These are phyloP conservation scores for Singerocomus rubriflavus DNA, from an alignment of 1,284 basidiomycete genomes.

Conservation along the genomic window DNA sequence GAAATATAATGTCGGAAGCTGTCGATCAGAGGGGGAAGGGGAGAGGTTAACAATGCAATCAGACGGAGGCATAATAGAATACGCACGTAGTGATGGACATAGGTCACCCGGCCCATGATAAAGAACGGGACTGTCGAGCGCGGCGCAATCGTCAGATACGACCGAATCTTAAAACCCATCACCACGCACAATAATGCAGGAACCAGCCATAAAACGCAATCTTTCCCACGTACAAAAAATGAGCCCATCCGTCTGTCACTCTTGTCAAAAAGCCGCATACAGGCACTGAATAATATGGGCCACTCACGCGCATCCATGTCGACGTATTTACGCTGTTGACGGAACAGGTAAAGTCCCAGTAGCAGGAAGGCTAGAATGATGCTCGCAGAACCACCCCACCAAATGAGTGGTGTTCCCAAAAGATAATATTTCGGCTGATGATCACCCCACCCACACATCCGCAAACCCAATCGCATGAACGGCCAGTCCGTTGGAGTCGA, in stretches of 20 bases:
- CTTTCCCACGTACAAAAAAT: conserved; percentile 92
- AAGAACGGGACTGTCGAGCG: conserved; percentile 84
- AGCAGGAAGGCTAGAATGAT: conserved; percentile 57
- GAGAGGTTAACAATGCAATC: conserved; percentile 1
- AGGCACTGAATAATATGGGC: neutral
- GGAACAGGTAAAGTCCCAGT: conserved; percentile 71
- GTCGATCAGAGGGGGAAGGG: no score
- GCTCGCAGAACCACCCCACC: conserved; percentile 81
- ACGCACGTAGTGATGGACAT: conserved; percentile 84
- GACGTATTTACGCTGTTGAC: conserved; percentile 84
- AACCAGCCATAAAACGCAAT: conserved; percentile 91
- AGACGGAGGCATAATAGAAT: neutral
- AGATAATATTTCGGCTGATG: conserved; percentile 90
- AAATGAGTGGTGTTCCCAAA: conserved; percentile 88
- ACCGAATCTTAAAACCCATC: neutral
- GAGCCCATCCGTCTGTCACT: conserved; percentile 78
- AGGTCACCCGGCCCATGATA: conserved; percentile 93
- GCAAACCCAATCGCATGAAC: conserved; percentile 79
- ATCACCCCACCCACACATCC: conserved; percentile 98
- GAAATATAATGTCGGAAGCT: conserved; percentile 96
- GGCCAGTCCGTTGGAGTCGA: conserved; percentile 95
- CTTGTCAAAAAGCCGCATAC: conserved; percentile 10
- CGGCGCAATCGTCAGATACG: conserved; percentile 8
- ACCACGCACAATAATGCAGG: conserved; percentile 78
- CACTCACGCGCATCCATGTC: conserved; percentile 85